A percentile compares a stretch with the other conserved stretches of the same genome.
Conservation (phyloP, 78 protist genomes). For the Emiliania huxleyi region DNA sequence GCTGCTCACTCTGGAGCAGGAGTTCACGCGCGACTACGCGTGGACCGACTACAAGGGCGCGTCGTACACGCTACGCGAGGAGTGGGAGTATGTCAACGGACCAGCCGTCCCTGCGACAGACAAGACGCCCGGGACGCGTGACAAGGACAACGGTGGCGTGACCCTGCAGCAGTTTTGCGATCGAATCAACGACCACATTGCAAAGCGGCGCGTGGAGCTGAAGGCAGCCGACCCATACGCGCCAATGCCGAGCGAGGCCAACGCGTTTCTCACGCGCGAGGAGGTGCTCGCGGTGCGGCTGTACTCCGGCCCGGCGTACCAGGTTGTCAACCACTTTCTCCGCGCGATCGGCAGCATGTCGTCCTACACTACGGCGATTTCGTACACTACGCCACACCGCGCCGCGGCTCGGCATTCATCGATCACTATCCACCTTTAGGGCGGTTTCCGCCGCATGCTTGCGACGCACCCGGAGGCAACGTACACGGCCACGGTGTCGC, state of each 20-base stretch:
- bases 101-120: neutral
- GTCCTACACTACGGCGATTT: neutral
- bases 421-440: too few species aligned
- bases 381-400: too few species aligned
- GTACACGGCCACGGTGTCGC: neutral
- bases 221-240: neutral
- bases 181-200: neutral
- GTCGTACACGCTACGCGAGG: neutral
- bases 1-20: neutral
- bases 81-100: constrained; percentile 2
- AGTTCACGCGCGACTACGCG: neutral
- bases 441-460: neutral
- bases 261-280: neutral
- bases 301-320: constrained; percentile 23
- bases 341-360: neutral
- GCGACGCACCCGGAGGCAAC: neutral
- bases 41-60: neutral
- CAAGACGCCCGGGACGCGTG: neutral
- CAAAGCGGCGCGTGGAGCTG: neutral
- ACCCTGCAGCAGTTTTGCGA: neutral
- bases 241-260: neutral
- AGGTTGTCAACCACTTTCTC: constrained; percentile 9
- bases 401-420: too few species aligned
- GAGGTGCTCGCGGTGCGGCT: constrained; percentile 19
- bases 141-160: neutral